These are phyloP conservation scores for Naganishia randhawae DNA, from an alignment of 768 basidiomycete genomes.

Conservation along the genomic window DNA sequence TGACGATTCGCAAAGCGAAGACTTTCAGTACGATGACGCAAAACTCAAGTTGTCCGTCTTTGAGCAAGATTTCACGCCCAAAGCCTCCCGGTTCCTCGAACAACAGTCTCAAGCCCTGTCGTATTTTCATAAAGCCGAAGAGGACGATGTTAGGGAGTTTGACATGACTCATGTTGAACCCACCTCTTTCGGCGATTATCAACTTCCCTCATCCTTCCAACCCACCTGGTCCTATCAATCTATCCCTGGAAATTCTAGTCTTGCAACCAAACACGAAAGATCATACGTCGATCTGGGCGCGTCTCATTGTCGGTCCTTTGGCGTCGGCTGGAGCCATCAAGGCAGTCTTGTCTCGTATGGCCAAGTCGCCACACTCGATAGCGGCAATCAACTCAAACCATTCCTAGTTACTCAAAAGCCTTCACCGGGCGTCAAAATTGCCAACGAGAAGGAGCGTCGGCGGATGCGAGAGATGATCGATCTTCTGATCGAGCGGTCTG, in stretches of 20 bases:
- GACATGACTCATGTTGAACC: constrained; percentile 23
- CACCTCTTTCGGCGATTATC: constrained; percentile 22
- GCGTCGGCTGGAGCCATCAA: constrained; percentile 16
- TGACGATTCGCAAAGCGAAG: neutral
- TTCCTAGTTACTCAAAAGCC: neutral
- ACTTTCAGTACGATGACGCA: neutral
- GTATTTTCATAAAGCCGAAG: constrained; percentile 50
- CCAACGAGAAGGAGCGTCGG: neutral
- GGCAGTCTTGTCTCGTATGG: constrained; percentile 21
- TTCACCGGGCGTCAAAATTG: neutral
- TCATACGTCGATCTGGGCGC: neutral
- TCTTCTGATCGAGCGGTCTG: constrained; percentile 22
- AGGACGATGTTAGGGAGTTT: constrained; percentile 33
- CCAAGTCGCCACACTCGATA: constrained; percentile 6
- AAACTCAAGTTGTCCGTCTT: constrained; percentile 7
- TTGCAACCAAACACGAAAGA: constrained; percentile 9
- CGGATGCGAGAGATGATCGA: constrained; percentile 21
- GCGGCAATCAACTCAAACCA: neutral
- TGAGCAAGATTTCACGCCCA: constrained; percentile 17
- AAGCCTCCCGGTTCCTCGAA: neutral
- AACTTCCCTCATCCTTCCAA: constrained; percentile 24
- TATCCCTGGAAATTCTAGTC: constrained; percentile 15
- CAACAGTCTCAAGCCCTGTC: constrained; percentile 18
- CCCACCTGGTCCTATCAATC: constrained; percentile 20
- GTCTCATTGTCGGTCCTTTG: constrained; percentile 13